phyloP scores from a whole-genome alignment of 2,329 filamentous ascomycete genomes.

The Knufia petricola region DNA sequence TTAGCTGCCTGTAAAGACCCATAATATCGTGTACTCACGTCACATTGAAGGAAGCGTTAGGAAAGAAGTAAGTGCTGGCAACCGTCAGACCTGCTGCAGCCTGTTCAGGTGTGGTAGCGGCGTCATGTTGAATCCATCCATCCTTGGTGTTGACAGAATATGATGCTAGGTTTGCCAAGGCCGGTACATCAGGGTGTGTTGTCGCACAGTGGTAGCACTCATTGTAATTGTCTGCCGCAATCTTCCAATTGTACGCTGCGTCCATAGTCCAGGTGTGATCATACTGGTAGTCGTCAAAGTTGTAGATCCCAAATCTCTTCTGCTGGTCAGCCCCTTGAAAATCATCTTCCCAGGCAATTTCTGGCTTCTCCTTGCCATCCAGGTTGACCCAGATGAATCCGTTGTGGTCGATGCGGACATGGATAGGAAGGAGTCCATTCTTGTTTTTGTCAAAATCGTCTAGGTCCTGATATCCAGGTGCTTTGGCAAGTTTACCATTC shows the following conservation, averaged over 20 bases:
- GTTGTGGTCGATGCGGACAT: slow-evolving; percentile 16
- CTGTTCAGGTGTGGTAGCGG: slow-evolving; percentile 25
- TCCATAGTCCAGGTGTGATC: slow-evolving; percentile 27
- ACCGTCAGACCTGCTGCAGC: slow-evolving; percentile 12
- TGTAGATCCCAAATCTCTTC: slow-evolving; percentile 38
- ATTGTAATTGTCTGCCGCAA: slow-evolving; percentile 22
- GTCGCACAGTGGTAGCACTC: slow-evolving; percentile 50
- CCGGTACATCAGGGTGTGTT: slow-evolving; percentile 47
- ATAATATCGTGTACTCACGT: slow-evolving; percentile 14
- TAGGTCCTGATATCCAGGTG: slow-evolving; percentile 49
- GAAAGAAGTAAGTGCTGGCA: slow-evolving; percentile 20
- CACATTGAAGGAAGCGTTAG: slow-evolving; percentile 19
- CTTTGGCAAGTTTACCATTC: slow-evolving; percentile 50
- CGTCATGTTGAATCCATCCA: slow-evolving; percentile 47
- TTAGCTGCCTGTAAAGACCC: slow-evolving; percentile 5
- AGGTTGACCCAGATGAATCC: slow-evolving; percentile 23
- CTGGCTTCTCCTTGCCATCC: slow-evolving; percentile 12
- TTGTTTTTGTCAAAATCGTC: slow-evolving; percentile 47
- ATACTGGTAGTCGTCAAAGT: slow-evolving; percentile 46
- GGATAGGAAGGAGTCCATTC: slow-evolving; percentile 42
- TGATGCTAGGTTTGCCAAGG: slow-evolving; percentile 45
- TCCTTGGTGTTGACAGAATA: slow-evolving; percentile 44
- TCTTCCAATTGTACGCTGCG: slow-evolving; percentile 23
- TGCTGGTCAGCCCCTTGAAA: slow-evolving; percentile 34
- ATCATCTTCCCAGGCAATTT: slow-evolving; percentile 18